Conservation (phyloP, 768 basidiomycete genomes). For the Rhizopogon vesiculosus region DNA sequence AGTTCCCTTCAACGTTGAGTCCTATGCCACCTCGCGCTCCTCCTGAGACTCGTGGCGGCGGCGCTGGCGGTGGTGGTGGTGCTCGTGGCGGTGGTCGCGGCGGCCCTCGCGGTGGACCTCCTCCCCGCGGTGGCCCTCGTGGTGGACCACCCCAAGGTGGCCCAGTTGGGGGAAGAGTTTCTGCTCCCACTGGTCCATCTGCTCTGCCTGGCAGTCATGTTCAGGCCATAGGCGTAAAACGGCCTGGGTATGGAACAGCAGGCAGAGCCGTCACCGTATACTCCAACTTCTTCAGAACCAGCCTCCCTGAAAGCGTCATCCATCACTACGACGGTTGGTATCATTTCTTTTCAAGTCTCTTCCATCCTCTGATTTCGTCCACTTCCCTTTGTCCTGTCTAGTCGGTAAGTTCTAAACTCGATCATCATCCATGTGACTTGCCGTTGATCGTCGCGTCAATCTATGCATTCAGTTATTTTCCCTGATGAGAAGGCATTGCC, state of each 20-base stretch:
- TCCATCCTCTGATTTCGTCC: constrained; percentile 17
- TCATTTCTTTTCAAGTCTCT: neutral
- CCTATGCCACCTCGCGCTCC: constrained; percentile 38
- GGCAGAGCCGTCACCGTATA: constrained; percentile 40
- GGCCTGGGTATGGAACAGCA: constrained; percentile 56
- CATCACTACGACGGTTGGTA: constrained; percentile 76
- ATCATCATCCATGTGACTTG: neutral
- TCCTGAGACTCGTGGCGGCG: constrained; percentile 25
- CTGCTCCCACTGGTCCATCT: constrained; percentile 24
- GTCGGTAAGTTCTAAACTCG: constrained; percentile 13
- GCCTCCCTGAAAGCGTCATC: constrained; percentile 58
- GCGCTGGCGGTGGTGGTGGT: constrained; percentile 27
- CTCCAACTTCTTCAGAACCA: constrained; percentile 62
- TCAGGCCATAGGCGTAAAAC: constrained; percentile 59
- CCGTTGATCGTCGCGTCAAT: constrained; percentile 10
- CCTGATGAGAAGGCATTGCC: constrained; percentile 70
- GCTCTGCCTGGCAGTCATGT: constrained; percentile 33
- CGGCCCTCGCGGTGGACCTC: constrained; percentile 8
- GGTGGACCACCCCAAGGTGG: constrained; percentile 28
- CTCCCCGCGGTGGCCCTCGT: constrained; percentile 14
- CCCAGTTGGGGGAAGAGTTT: constrained; percentile 12
- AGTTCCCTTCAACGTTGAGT: neutral
- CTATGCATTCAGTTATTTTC: constrained; percentile 43
- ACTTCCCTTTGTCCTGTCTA: constrained; percentile 5
- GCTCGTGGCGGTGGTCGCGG: constrained; percentile 15